Evolutionary conservation across 2,329 filamentous ascomycete species (phyloP), one percentile per base, ranked within the genome.

Genomic region (Cladophialophora immunda): DNA sequence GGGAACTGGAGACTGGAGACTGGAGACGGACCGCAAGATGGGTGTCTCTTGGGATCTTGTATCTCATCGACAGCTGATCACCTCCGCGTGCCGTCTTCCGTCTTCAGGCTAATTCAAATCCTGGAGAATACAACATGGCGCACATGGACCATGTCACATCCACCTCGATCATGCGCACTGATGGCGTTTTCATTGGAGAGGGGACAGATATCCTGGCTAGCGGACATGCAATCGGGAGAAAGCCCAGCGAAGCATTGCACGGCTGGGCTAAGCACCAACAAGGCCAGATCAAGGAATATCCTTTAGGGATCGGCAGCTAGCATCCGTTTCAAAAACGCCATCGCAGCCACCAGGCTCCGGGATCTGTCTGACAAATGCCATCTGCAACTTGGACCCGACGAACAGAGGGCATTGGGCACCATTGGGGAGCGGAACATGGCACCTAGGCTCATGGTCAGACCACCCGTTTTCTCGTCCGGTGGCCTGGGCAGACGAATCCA

Each of bases 31-130:
- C 30, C n/a, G 11, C 58, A 19, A 61, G 58, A 22, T 53, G 30
- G 58, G 19, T 11, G 15, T 27, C 8, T n/a, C 27, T 8, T 60
- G n/a, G 25, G 29, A 27, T 53, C 22, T 47, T 61, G 29, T 61
- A 52, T 57, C 38, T 57, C 32, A 41, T 53, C 41, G 29, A 52
- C 13, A 25, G 29, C 30, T 32, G 58, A 52, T 52, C 17, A 27
- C 13, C 29, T 19, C 17, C 25, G 29, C 29, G 27, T 52, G 41
- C 29, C 58, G 45, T 53, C 30, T 45, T 34, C 55, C 34, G 53
- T 52, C 57, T 67, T 67, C 65, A 67, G 65, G 65, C 65, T 67
- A 67, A 67, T 64, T 64, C 61, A 34, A 41, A 58, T 32, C 47
- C 29, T 54, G 34, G 56, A 64, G 32, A 19, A 41, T 7, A 34